Evolutionary conservation across 2,329 filamentous ascomycete species (phyloP).

Genomic region (Lecanosticta acicola): DNA sequence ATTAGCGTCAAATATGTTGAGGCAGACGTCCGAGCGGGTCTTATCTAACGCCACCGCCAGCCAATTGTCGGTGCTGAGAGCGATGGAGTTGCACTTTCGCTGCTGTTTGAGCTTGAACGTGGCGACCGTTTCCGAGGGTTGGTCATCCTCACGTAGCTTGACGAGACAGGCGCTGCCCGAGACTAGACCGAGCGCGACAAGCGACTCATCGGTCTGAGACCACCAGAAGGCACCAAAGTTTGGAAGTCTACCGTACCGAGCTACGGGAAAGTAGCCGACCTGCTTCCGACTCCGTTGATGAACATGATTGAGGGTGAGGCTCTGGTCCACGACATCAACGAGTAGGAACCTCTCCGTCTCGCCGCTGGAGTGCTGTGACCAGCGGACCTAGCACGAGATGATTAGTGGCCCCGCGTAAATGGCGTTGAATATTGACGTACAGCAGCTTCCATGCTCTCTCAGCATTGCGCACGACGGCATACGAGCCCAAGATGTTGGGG

Average conservation of each 20-base stretch:
- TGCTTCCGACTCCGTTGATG: constrained; percentile 32
- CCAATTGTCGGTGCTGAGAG: constrained; percentile 66
- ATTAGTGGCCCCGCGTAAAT: too few species aligned
- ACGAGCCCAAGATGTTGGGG: too few species aligned
- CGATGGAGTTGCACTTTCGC: constrained; percentile 73
- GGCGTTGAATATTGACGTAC: constrained; percentile 22
- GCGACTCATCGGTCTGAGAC: constrained; percentile 56
- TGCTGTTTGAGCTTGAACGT: constrained; percentile 70
- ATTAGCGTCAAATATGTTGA: constrained; percentile 77
- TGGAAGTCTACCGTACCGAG: constrained; percentile 46
- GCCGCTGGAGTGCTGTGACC: constrained; percentile 54
- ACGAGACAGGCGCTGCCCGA: constrained; percentile 71
- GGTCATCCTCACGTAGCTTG: constrained; percentile 59
- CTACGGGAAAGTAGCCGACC: constrained; percentile 50
- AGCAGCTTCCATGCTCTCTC: constrained; percentile 39
- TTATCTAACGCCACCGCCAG: constrained; percentile 75
- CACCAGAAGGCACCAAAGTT: constrained; percentile 62
- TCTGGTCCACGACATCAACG: constrained; percentile 55
- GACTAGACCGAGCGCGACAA: constrained; percentile 69
- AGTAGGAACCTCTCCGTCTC: constrained; percentile 54
- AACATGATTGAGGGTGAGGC: constrained; percentile 54
- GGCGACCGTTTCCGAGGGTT: constrained; percentile 39
- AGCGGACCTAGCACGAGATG: constrained; percentile 50
- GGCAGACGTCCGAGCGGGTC: constrained; percentile 72
- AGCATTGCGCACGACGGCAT: neutral